A percentile compares a stretch with the other conserved stretches of the same genome.
Evolutionary conservation across 1,284 basidiomycete genomes (phyloP).

Genomic region (Leccinum pseudoinsigne): DNA sequence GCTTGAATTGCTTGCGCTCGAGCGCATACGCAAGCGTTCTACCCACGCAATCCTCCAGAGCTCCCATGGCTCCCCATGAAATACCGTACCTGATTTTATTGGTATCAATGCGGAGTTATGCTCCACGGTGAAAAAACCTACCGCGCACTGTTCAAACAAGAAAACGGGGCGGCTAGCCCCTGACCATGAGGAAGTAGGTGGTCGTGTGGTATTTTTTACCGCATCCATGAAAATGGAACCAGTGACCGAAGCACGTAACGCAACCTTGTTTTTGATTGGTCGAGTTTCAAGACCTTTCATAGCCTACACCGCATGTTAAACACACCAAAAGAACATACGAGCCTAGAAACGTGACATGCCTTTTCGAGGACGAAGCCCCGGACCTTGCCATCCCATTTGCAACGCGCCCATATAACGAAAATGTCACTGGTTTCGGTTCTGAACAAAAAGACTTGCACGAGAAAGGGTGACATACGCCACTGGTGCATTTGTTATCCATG

Average conservation of each 20-base stretch:
- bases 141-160: slow-evolving; percentile 89
- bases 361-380: slow-evolving; percentile 94
- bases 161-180: slow-evolving; percentile 85
- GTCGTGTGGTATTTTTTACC: slow-evolving; percentile 68
- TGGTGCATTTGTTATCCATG: slow-evolving; percentile 94
- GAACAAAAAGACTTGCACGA: slow-evolving; percentile 3
- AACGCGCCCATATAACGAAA: slow-evolving; percentile 93
- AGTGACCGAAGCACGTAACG: slow-evolving; percentile 87
- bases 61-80: slow-evolving; percentile 93
- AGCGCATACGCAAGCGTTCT: slow-evolving; percentile 85
- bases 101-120: slow-evolving; percentile 1
- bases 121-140: slow-evolving; percentile 25
- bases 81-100: slow-evolving; percentile 68
- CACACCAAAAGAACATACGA: neutral
- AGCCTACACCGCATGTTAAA: slow-evolving; percentile 48
- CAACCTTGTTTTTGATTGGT: slow-evolving; percentile 91
- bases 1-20: slow-evolving; percentile 87
- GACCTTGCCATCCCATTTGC: slow-evolving; percentile 91
- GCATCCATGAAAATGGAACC: slow-evolving; percentile 94
- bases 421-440: slow-evolving; percentile 55
- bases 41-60: slow-evolving; percentile 88
- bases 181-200: slow-evolving; percentile 74
- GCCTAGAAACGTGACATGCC: slow-evolving; percentile 34
- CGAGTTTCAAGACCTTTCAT: slow-evolving; percentile 84
- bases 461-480: slow-evolving; percentile 61